Percentiles rank a stretch among this genome's conserved stretches.
Conservation (phyloP, 257 asterid species). For the Solanum clarkiae region DNA sequence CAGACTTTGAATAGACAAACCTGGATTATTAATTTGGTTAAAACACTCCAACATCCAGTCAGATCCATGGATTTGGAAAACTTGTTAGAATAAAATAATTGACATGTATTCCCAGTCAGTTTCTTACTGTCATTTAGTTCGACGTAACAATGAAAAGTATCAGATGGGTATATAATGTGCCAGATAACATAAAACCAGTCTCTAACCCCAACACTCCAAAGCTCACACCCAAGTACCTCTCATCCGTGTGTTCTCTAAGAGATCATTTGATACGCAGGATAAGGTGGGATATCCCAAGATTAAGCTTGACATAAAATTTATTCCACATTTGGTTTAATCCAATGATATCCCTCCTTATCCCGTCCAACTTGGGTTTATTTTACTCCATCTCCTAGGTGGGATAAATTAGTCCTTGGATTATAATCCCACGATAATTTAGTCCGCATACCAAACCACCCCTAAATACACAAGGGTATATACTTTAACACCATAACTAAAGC, state of each 20-base stretch:
- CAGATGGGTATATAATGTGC: neutral
- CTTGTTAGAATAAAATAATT: neutral
- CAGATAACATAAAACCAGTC: neutral
- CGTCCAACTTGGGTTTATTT: too few species aligned
- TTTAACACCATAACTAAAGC: neutral
- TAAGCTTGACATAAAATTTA: too few species aligned
- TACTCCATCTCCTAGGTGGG: too few species aligned
- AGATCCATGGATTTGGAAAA: neutral
- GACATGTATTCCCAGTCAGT: neutral
- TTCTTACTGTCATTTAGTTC: neutral
- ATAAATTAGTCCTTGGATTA: too few species aligned
- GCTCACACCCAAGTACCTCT: neutral
- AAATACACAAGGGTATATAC: neutral
- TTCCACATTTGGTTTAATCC: too few species aligned
- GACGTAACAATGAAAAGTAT: neutral
- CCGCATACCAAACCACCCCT: neutral
- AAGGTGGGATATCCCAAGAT: too few species aligned
- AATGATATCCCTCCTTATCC: too few species aligned
- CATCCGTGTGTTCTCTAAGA: neutral
- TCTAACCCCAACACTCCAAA: neutral
- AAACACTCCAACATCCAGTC: neutral
- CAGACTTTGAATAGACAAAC: neutral
- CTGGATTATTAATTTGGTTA: neutral
- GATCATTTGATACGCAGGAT: too few species aligned
- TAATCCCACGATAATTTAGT: too few species aligned